These are phyloP conservation scores for Ilyonectria mors-panacis DNA, from an alignment of 2,329 filamentous ascomycete genomes.

Conservation along the genomic window DNA sequence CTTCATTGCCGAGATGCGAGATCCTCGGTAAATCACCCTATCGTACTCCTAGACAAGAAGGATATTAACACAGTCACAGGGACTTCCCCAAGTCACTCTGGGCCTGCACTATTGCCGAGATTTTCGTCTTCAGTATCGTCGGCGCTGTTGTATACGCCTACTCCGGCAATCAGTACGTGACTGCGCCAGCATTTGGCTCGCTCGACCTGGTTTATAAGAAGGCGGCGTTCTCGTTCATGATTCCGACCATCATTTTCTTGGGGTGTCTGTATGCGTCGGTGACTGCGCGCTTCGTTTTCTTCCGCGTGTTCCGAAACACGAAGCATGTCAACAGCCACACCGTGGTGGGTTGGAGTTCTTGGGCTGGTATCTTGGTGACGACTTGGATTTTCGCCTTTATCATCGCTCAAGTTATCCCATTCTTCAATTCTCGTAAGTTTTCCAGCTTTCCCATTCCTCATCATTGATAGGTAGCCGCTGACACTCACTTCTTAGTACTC, in stretches of 20 bases:
- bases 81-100: conserved; percentile 96
- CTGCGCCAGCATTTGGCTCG: conserved; percentile 88
- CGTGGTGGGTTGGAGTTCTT: conserved; percentile 82
- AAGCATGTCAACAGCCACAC: conserved; percentile 87
- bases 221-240: conserved; percentile 93
- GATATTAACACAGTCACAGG: conserved; percentile 56
- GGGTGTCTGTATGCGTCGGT: conserved; percentile 93
- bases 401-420: conserved; percentile 93
- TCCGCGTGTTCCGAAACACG: conserved; percentile 86
- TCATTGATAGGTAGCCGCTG: background rate
- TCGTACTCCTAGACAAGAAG: background rate
- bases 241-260: conserved; percentile 93
- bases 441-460: background rate
- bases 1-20: conserved; percentile 95
- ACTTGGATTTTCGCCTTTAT: conserved; percentile 94
- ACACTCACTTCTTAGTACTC: conserved; percentile 60
- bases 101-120: conserved; percentile 89
- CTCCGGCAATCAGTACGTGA: conserved; percentile 91
- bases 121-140: conserved; percentile 88
- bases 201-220: conserved; percentile 87
- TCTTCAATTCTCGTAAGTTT: conserved; percentile 83
- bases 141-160: conserved; percentile 88
- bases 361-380: conserved; percentile 77
- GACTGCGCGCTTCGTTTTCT: conserved; percentile 91
- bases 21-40: conserved; percentile 61